phyloP scores from a whole-genome alignment of 108 stramenopile genomes.

The Hondaea fermentalgiana region DNA sequence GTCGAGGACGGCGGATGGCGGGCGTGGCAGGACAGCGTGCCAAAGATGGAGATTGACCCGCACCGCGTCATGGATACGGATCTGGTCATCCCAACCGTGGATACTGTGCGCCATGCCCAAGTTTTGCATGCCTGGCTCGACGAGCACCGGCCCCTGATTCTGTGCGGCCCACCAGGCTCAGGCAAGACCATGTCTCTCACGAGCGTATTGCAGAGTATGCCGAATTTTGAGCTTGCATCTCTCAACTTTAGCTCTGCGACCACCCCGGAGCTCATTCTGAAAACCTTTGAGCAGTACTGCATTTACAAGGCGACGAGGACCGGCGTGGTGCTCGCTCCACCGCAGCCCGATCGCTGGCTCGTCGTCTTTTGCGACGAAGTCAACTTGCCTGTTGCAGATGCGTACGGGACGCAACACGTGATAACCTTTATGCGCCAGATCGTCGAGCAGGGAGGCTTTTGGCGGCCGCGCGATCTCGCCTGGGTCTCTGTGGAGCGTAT shows the following conservation, averaged over 20 bases:
- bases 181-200: conserved; percentile 98
- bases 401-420: conserved; percentile 90
- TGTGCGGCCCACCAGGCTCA: conserved; percentile 94
- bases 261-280: conserved; percentile 86
- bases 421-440: conserved; percentile 94
- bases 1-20: conserved; percentile 87
- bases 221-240: conserved; percentile 77
- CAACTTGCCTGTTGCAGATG: conserved; percentile 88
- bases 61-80: conserved; percentile 76
- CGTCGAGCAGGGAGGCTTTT: conserved; percentile 94
- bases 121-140: conserved; percentile 86
- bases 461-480: conserved; percentile 43
- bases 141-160: conserved; percentile 73
- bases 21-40: conserved; percentile 81
- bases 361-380: conserved; percentile 98
- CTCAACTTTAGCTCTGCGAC: conserved; percentile 91
- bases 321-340: conserved; percentile 48
- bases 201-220: conserved; percentile 74
- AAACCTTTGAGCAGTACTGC: conserved; percentile 87
- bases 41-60: conserved; percentile 85
- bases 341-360: conserved; percentile 64
- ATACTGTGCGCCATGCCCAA: conserved; percentile 85
- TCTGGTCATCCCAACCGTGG: conserved; percentile 88
- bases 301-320: conserved; percentile 74
- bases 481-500: background rate